A percentile compares a stretch with the other conserved stretches of the same genome.
phyloP scores from a whole-genome alignment of 148 eudicot species.

The Polygonum maritimum region DNA sequence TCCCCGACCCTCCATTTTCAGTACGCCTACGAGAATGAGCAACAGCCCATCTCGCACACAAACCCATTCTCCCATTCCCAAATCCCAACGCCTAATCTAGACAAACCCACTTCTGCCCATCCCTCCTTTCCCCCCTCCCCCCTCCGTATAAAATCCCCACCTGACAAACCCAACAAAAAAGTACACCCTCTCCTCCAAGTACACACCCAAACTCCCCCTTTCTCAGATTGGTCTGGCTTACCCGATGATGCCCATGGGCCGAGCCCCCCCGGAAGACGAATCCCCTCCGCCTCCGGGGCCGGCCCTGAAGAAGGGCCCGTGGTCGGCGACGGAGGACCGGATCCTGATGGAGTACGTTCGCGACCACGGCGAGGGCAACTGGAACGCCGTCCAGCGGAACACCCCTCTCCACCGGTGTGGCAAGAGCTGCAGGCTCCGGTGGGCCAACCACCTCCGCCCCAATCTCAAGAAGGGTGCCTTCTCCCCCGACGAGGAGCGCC shows the following conservation, averaged over 20 bases:
- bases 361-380: constrained; percentile 85
- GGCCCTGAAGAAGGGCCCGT: constrained; percentile 66
- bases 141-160: background rate
- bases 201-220: background rate
- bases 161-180: background rate
- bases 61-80: background rate
- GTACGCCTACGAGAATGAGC: background rate
- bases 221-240: background rate
- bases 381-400: constrained; percentile 80
- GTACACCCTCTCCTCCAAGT: background rate
- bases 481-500: constrained; percentile 58
- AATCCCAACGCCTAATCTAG: constrained; percentile 6
- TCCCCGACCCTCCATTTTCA: constrained; percentile 9
- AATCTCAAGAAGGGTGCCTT: constrained; percentile 77
- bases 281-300: background rate
- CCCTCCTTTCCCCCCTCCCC: background rate
- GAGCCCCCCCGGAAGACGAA: background rate
- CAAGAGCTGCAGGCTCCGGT: constrained; percentile 75
- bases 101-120: background rate
- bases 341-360: constrained; percentile 67
- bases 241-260: background rate
- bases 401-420: constrained; percentile 70
- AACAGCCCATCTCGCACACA: background rate
- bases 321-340: constrained; percentile 73
- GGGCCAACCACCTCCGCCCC: constrained; percentile 88